Base-by-base conservation (phyloP, 768 basidiomycete species). In the Pisolithus microcarpus region DNA sequence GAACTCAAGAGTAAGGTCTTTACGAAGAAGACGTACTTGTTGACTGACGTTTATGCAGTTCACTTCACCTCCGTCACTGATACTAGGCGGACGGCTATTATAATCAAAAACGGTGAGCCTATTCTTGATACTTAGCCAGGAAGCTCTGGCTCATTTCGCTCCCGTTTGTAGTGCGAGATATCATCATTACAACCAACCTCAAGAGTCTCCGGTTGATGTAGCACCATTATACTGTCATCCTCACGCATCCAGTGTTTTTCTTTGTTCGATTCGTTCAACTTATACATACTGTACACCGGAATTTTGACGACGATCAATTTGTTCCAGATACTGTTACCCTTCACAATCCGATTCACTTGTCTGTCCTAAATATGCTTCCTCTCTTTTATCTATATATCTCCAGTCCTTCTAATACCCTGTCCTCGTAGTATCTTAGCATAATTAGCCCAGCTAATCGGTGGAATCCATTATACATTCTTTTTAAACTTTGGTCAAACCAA, bases 51-150 rank as follows among this genome's bases (percentile, higher is more conserved):
- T 15, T 0, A 19, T 34, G 37, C 55, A 91, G 88, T 87, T 49
- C 87, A 91, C 65, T 73, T 83, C 51, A 91, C 88, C 9, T 78
- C 85, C 48, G 88, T 91, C 45, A 88, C 83, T n/a, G 87, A 91
- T 68, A 88, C 85, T 52, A 75, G 77, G 62, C 73, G 75, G 56
- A 91, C 88, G 36, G 73, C 77, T 37, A 82, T 76, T 15, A 89
- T 91, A 60, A 90, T 91, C 58, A 70, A 80, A 31, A 78, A 76
- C 53, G 87, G 87, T 88, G 58, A 52, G 80, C 67, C 23, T 24
- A 11, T 7, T 26, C 42, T 34, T 48, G 46, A 46, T 21, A 18
- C 15, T 34, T 34, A 11, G 11, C 13, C 13, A 15, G 7, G n/a
- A 38, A 24, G 26, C 39, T 19, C 47, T 10, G 38, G 40, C 24